Conservation (phyloP, 208 protist genomes). For the Trypanosoma brucei region DNA sequence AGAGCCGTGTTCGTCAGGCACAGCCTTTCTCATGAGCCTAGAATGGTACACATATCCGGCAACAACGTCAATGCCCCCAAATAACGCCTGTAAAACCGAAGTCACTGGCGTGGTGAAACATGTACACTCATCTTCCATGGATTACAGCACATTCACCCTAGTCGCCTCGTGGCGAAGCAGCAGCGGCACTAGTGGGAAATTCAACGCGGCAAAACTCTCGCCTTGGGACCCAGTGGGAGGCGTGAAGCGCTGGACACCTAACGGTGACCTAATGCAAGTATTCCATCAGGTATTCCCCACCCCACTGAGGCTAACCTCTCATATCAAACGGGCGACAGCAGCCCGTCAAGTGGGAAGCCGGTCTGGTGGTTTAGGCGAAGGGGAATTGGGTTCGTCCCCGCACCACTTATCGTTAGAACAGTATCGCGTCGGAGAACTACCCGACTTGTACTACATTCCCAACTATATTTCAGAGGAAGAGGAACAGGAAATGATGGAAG, state of each 20-base stretch:
- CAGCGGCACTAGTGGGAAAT: slow-evolving; percentile 45
- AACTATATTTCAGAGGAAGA: slow-evolving; percentile 81
- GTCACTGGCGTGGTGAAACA: slow-evolving; percentile 69
- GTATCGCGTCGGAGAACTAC: slow-evolving; percentile 64
- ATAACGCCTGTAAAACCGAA: slow-evolving; percentile 30
- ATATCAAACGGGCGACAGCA: slow-evolving; percentile 32
- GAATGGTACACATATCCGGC: slow-evolving; percentile 77
- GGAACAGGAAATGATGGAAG: slow-evolving; percentile 58
- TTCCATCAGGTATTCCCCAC: slow-evolving; percentile 75
- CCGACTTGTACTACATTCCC: slow-evolving; percentile 85
- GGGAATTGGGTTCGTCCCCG: neutral
- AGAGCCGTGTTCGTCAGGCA: slow-evolving; percentile 34
- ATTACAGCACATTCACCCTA: slow-evolving; percentile 78
- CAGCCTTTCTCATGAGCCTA: slow-evolving; percentile 61
- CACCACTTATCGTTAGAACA: slow-evolving; percentile 59
- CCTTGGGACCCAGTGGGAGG: slow-evolving; percentile 40
- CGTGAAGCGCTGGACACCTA: slow-evolving; percentile 47
- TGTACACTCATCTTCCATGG: slow-evolving; percentile 41
- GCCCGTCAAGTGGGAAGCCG: slow-evolving; percentile 3
- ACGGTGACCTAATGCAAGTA: slow-evolving; percentile 44
- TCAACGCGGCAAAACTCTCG: slow-evolving; percentile 82
- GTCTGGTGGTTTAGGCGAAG: neutral
- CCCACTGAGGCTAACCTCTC: slow-evolving; percentile 47
- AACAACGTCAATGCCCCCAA: slow-evolving; percentile 39
- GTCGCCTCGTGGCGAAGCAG: slow-evolving; percentile 57